Percentiles rank a stretch among this genome's conserved stretches.
These are phyloP conservation scores for Podaxis sp. DNA, from an alignment of 768 basidiomycete genomes.

Conservation along the genomic window DNA sequence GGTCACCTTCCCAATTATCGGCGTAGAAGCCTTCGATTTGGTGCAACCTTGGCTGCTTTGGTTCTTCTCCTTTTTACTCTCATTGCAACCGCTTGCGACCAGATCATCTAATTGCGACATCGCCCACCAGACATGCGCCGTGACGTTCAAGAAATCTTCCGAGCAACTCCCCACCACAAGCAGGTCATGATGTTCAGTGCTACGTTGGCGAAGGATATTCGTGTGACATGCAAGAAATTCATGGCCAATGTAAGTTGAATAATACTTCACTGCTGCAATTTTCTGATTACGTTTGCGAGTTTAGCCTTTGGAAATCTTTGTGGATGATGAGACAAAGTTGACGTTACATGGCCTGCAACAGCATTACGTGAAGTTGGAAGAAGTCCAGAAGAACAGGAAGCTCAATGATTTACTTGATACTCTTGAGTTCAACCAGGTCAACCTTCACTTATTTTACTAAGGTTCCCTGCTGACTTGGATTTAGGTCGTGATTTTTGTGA, in stretches of 20 bases:
- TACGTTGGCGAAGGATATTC: constrained; percentile 94
- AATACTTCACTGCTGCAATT: neutral
- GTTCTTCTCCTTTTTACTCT: constrained; percentile 46
- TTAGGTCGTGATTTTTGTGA: constrained; percentile 99
- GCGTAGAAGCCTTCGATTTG: constrained; percentile 16
- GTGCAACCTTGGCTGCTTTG: constrained; percentile 31
- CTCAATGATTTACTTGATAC: constrained; percentile 93
- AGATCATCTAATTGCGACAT: constrained; percentile 67
- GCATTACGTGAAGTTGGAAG: constrained; percentile 97
- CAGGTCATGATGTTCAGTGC: constrained; percentile 99
- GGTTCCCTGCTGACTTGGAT: neutral
- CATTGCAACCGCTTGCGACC: constrained; percentile 49
- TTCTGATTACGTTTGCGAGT: constrained; percentile 1
- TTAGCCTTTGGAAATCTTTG: constrained; percentile 98
- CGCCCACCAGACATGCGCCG: constrained; percentile 98
- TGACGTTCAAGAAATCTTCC: constrained; percentile 99
- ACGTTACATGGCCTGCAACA: constrained; percentile 98
- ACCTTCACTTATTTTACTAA: constrained; percentile 14
- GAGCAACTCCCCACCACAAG: constrained; percentile 98
- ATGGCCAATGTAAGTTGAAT: constrained; percentile 86
- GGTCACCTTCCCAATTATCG: constrained; percentile 16
- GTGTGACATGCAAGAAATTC: constrained; percentile 98
- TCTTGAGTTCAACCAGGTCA: constrained; percentile 96
- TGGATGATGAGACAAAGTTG: constrained; percentile 98
- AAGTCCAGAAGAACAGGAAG: constrained; percentile 94